These are phyloP conservation scores for Citrus unshiu DNA, from an alignment of 345 rosid species.

Conservation along the genomic window DNA sequence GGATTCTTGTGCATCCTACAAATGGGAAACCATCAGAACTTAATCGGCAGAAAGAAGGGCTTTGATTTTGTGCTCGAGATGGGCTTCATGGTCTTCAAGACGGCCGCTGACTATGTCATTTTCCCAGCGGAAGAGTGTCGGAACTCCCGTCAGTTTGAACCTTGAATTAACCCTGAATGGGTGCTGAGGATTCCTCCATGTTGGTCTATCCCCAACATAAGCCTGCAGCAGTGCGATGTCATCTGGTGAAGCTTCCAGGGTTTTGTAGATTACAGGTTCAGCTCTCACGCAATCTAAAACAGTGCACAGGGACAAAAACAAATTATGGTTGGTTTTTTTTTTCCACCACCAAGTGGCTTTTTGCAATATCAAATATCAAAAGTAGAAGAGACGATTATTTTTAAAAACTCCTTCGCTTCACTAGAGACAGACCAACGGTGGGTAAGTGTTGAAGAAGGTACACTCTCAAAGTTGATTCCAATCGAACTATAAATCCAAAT, in stretches of 20 bases:
- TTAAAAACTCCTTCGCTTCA: too few relatives aligned
- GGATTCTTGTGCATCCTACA: background rate
- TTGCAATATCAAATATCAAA: background rate
- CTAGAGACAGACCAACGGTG: too few relatives aligned
- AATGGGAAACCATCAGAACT: background rate
- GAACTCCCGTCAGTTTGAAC: conserved; percentile 81
- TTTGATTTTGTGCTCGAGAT: conserved; percentile 53
- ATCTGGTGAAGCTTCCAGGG: conserved; percentile 56
- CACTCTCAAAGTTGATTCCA: too few relatives aligned
- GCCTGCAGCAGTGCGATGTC: conserved; percentile 60
- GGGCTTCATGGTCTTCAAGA: conserved; percentile 85
- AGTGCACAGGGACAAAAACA: background rate
- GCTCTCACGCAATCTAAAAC: conserved; percentile 87
- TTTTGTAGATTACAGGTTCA: conserved; percentile 78
- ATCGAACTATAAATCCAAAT: too few relatives aligned
- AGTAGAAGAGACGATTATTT: too few relatives aligned
- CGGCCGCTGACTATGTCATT: conserved; percentile 49
- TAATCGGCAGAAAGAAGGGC: conserved; percentile 43
- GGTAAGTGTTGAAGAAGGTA: too few relatives aligned
- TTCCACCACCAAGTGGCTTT: background rate
- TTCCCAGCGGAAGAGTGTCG: conserved; percentile 72
- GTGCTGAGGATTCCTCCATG: conserved; percentile 76
- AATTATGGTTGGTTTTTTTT: background rate
- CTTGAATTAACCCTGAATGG: conserved; percentile 68
- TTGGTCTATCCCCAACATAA: conserved; percentile 82